phyloP scores from a whole-genome alignment of 164 flowering plant genomes.

The Vitis riparia region DNA sequence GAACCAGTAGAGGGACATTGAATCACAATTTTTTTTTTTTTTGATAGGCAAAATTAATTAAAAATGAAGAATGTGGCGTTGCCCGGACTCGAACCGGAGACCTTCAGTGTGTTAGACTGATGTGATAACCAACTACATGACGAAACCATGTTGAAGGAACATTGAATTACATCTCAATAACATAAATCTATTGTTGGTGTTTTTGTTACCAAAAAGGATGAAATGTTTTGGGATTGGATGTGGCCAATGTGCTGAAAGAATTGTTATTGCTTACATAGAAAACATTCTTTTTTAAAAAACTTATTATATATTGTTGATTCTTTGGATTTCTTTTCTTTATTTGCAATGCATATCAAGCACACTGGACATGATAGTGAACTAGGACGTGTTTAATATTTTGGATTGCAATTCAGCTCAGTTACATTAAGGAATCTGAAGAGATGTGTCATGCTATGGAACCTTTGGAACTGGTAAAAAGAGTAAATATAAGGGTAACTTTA shows the following conservation, averaged over 20 bases:
- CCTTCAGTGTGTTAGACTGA: slow-evolving; percentile 7
- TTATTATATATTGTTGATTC: not conserved
- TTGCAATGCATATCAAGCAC: not conserved
- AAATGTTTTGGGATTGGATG: no score
- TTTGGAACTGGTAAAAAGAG: slow-evolving; percentile 76
- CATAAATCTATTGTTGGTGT: no score
- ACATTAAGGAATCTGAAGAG: slow-evolving; percentile 72
- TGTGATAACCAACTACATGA: no score
- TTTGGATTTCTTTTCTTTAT: not conserved
- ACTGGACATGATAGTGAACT: slow-evolving; percentile 5
- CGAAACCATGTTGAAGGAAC: no score
- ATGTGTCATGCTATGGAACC: slow-evolving; percentile 78
- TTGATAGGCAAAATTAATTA: no score
- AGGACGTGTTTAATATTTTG: not conserved
- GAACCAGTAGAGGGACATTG: no score
- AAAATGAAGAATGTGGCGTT: not conserved
- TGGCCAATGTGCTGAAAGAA: not conserved
- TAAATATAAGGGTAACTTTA: slow-evolving; percentile 24
- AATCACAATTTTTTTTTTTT: no score
- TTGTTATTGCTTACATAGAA: not conserved
- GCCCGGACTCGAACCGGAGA: slow-evolving; percentile 13
- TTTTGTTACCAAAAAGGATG: no score
- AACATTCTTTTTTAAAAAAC: not conserved
- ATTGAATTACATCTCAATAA: no score
- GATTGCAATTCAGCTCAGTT: slow-evolving; percentile 46